Evolutionary conservation across 331 rosid genomes (phyloP).

Genomic region (Spiraea crenata): DNA sequence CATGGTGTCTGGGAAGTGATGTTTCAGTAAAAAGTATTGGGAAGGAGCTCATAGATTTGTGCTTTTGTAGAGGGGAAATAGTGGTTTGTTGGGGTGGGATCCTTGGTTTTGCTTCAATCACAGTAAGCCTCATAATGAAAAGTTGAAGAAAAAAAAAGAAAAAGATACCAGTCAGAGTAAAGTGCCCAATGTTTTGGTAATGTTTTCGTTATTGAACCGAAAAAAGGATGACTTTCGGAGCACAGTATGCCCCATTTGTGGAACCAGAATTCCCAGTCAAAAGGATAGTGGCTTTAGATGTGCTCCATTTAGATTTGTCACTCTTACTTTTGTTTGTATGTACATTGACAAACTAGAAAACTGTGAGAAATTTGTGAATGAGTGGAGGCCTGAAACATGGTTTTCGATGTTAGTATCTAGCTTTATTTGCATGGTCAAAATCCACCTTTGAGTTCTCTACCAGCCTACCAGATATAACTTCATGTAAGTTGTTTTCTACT

Average conservation of each 20-base stretch:
- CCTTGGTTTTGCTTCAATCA: constrained; percentile 32
- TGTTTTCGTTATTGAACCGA: constrained; percentile 17
- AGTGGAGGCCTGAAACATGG: too few species aligned
- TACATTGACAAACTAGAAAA: not conserved
- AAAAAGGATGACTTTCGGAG: constrained; percentile 29
- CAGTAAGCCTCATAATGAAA: constrained; percentile 29
- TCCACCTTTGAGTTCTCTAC: not conserved
- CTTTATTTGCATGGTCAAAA: not conserved
- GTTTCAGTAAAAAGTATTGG: constrained; percentile 19
- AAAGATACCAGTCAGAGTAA: constrained; percentile 25
- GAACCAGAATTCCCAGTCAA: constrained; percentile 29
- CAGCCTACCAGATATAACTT: not conserved
- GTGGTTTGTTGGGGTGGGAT: constrained; percentile 31
- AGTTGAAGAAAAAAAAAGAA: constrained; percentile 30
- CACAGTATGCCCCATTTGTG: constrained; percentile 30
- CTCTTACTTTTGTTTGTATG: not conserved
- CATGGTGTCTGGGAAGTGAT: constrained; percentile 19
- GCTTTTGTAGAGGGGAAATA: constrained; percentile 17
- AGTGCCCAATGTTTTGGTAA: constrained; percentile 5
- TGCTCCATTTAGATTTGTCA: not conserved
- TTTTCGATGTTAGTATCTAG: not conserved
- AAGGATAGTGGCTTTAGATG: constrained; percentile 22
- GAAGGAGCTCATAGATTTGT: constrained; percentile 30
- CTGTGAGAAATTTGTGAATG: not conserved
- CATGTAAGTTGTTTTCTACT: not conserved